Evolutionary conservation across 2,329 filamentous ascomycete genomes (phyloP).

Genomic region (Diplodia mutila): DNA sequence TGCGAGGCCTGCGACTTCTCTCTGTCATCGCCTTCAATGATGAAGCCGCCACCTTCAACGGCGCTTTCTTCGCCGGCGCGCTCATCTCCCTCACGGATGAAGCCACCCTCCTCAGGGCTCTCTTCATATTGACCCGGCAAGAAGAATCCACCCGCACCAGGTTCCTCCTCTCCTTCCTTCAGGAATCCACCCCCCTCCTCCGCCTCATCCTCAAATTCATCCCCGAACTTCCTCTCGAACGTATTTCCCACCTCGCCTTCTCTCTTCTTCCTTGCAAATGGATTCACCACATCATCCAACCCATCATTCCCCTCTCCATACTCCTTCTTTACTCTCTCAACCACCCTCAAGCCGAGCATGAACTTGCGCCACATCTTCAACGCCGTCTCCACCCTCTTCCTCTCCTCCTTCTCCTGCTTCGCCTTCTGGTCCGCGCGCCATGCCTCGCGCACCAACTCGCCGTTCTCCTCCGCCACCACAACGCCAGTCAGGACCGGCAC

Average conservation of each 20-base stretch:
- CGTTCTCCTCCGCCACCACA: constrained; percentile 81
- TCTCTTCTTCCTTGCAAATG: constrained; percentile 52
- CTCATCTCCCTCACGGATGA: constrained; percentile 20
- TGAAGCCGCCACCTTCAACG: constrained; percentile 35
- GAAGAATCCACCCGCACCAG: constrained; percentile 29
- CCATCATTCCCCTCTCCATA: constrained; percentile 63
- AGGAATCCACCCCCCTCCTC: constrained; percentile 47
- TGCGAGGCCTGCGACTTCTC: neutral
- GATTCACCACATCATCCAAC: constrained; percentile 56
- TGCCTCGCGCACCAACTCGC: constrained; percentile 73
- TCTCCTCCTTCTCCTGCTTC: constrained; percentile 76
- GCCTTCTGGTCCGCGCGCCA: constrained; percentile 73
- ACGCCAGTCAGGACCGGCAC: constrained; percentile 91
- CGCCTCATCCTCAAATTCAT: constrained; percentile 32
- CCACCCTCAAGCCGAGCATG: constrained; percentile 80
- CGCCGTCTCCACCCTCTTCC: constrained; percentile 75
- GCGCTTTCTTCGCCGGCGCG: constrained; percentile 39
- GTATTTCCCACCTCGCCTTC: constrained; percentile 31
- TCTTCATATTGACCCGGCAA: constrained; percentile 25
- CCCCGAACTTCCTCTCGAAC: constrained; percentile 25
- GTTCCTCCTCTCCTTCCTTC: constrained; percentile 34
- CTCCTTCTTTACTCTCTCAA: constrained; percentile 74
- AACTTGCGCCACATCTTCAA: constrained; percentile 84
- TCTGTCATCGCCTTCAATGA: constrained; percentile 40
- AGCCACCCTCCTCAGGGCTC: constrained; percentile 28